Evolutionary conservation across 768 basidiomycete genomes (phyloP).

Genomic region (Leccinum imitatum): DNA sequence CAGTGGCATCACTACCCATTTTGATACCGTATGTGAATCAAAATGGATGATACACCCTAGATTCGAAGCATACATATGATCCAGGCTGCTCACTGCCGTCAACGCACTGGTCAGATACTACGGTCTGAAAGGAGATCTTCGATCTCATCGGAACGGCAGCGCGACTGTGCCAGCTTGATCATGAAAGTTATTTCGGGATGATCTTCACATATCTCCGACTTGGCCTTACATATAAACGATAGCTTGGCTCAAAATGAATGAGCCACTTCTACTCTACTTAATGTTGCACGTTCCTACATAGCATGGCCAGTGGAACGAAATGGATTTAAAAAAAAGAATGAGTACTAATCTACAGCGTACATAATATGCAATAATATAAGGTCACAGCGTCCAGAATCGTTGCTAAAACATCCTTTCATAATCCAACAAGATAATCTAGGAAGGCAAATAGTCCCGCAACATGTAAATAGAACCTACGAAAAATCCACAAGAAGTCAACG

Average conservation of each 20-base stretch:
- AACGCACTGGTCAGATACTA: no score
- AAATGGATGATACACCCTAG: neutral
- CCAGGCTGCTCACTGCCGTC: no score
- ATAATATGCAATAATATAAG: neutral
- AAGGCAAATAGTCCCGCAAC: constrained; percentile 18
- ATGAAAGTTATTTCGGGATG: neutral
- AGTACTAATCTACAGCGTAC: neutral
- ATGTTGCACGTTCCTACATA: no score
- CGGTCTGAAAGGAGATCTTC: neutral
- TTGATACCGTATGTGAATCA: neutral
- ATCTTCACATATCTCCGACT: neutral
- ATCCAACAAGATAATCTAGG: neutral
- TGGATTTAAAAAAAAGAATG: neutral
- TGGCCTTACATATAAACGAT: neutral
- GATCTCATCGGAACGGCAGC: neutral
- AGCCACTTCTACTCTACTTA: neutral
- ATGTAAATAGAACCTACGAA: constrained; percentile 30
- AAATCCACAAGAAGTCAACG: constrained; percentile 18
- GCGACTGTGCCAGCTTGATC: neutral
- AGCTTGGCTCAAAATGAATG: neutral
- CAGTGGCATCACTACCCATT: neutral
- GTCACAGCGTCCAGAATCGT: neutral
- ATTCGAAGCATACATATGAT: neutral
- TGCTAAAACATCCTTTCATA: neutral
- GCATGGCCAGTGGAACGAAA: no score